These are phyloP conservation scores for Kuraishia borneana DNA, from an alignment of 805 yeast genomes.

Conservation along the genomic window DNA sequence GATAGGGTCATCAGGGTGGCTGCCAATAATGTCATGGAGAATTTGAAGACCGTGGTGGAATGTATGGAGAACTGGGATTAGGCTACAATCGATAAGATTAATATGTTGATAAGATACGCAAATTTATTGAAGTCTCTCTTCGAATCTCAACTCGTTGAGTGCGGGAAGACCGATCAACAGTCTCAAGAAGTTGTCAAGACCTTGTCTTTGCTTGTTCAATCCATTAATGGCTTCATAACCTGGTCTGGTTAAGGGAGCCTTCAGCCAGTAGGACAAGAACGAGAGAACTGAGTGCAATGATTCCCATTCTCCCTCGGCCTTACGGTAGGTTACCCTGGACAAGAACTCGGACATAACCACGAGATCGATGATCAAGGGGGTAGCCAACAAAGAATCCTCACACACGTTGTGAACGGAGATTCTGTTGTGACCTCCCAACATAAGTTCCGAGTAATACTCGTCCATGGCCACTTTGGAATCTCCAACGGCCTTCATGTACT, in stretches of 20 bases:
- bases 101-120: not conserved
- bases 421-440: slow-evolving; percentile 96
- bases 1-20: slow-evolving; percentile 78
- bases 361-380: slow-evolving; percentile 88
- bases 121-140: slow-evolving; percentile 60
- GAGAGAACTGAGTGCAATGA: slow-evolving; percentile 77
- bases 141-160: slow-evolving; percentile 85
- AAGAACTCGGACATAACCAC: slow-evolving; percentile 85
- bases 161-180: slow-evolving; percentile 85
- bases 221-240: slow-evolving; percentile 90
- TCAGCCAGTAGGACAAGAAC: slow-evolving; percentile 88
- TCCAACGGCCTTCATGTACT: slow-evolving; percentile 88
- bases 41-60: slow-evolving; percentile 65
- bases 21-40: slow-evolving; percentile 70
- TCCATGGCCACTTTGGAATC: slow-evolving; percentile 98
- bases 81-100: not conserved
- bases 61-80: slow-evolving; percentile 63
- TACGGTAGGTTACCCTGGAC: slow-evolving; percentile 73
- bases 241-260: slow-evolving; percentile 89
- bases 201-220: slow-evolving; percentile 87
- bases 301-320: slow-evolving; percentile 41
- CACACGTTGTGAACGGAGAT: slow-evolving; percentile 91
- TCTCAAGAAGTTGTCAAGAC: slow-evolving; percentile 83
- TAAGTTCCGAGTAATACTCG: slow-evolving; percentile 91
- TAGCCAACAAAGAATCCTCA: slow-evolving; percentile 90